Evolutionary conservation across 2,329 filamentous ascomycete species (phyloP), one percentile per base, ranked within the genome.

Genomic region (Chaetomium olivaceum): DNA sequence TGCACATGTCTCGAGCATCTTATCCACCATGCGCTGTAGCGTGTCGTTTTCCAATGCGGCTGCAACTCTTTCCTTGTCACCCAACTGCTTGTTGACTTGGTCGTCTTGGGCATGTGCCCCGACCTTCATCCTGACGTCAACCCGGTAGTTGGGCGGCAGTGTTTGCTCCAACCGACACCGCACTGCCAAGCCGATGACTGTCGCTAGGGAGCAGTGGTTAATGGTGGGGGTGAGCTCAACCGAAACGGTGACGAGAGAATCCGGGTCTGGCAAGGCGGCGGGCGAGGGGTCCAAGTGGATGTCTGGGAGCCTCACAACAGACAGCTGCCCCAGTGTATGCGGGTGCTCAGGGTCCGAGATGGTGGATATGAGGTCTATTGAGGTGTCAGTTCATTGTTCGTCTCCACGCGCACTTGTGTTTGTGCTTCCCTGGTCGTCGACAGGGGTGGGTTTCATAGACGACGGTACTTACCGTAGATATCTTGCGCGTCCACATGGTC

Each of bases 271-370:
- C 9, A 79, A 79, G 11, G 81, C 67, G 81, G 80, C 43, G n/a
- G 89, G 84, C 7, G 90, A 85, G 58, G 89, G 86, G 54, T 82
- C 82, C 71, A 99, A 92, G 73, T 87, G 84, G 73, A 99, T 97
- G 78, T 99, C 95, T 36, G 91, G 89, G n/a, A 99, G 87, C 71
- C 96, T 97, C 71, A 99, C 93, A 61, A 99, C 95, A 39, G 93
- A 93, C 50, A 99, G 85, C 73, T 95, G 93, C 68, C 93, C 95
- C 58, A 99, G 86, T 2, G 94, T 96, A 61, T 97, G 87, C 46
- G 95, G 95, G 76, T 99, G 95, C 80, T 99, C 95, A 1, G 95
- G 95, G 77, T 99, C 95, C 27, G 92, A 94, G 74, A 99, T 97
- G 72, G 91, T 91, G 69, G 93, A 92, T 73, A 99, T 95, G 67